Evolutionary conservation across 108 stramenopile species (phyloP).

Genomic region (Pseudonitzschia multiseries): DNA sequence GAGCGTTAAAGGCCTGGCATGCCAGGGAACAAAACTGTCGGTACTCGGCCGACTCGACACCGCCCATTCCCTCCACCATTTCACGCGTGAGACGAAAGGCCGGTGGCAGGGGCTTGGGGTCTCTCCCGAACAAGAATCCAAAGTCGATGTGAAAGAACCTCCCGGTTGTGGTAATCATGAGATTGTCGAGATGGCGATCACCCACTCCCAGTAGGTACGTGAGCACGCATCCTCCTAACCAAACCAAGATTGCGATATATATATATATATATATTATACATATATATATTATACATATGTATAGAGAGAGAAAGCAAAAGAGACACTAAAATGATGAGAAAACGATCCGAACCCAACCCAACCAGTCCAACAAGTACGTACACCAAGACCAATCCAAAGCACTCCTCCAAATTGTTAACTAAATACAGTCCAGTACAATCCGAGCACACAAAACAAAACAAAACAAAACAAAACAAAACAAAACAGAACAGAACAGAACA

Average conservation of each 20-base stretch:
- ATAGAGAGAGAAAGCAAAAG: no score
- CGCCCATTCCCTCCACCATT: slow-evolving; percentile 98
- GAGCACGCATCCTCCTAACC: slow-evolving; percentile 78
- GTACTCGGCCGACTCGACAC: slow-evolving; percentile 86
- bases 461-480: no score
- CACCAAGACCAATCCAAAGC: no score
- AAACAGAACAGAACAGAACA: no score
- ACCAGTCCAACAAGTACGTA: no score
- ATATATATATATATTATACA: no score
- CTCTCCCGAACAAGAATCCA: slow-evolving; percentile 84
- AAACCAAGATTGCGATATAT: not conserved
- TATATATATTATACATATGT: no score
- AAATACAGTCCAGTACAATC: no score
- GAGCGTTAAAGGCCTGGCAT: slow-evolving; percentile 94
- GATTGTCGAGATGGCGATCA: slow-evolving; percentile 86
- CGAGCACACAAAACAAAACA: no score
- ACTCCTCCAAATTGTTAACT: no score
- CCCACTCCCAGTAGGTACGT: slow-evolving; percentile 95
- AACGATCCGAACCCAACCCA: no score
- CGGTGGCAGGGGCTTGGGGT: slow-evolving; percentile 95
- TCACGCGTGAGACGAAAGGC: slow-evolving; percentile 90
- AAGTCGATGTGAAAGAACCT: slow-evolving; percentile 88
- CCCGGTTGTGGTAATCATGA: slow-evolving; percentile 74
- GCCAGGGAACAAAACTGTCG: slow-evolving; percentile 91
- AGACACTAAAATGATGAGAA: no score